phyloP scores from a whole-genome alignment of 1,284 basidiomycete genomes.

The Cryptococcus sp. region DNA sequence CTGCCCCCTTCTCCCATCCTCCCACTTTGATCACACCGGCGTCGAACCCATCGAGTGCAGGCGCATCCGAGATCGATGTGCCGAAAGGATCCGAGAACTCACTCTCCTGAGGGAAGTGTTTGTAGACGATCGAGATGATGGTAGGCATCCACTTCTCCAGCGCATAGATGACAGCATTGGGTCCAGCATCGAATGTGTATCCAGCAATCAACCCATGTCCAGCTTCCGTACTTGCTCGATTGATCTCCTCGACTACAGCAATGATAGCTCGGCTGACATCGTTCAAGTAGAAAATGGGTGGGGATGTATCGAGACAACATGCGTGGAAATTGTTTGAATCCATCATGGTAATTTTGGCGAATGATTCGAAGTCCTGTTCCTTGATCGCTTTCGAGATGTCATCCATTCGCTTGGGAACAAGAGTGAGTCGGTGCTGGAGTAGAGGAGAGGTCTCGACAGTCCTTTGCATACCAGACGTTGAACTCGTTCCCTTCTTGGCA shows the following conservation, averaged over 20 bases:
- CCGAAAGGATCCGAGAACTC: slow-evolving; percentile 71
- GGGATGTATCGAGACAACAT: slow-evolving; percentile 90
- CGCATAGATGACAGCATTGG: slow-evolving; percentile 97
- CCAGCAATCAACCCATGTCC: slow-evolving; percentile 73
- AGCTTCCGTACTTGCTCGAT: slow-evolving; percentile 66
- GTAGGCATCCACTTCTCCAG: slow-evolving; percentile 69
- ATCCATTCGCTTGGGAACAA: slow-evolving; percentile 86
- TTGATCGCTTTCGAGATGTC: slow-evolving; percentile 76
- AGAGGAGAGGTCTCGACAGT: slow-evolving; percentile 89
- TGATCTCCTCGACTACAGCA: slow-evolving; percentile 84
- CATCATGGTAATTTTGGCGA: slow-evolving; percentile 88
- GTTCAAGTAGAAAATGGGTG: slow-evolving; percentile 99
- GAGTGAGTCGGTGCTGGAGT: slow-evolving; percentile 82
- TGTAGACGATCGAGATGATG: slow-evolving; percentile 68
- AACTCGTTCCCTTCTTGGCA: slow-evolving; percentile 93
- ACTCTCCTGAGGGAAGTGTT: slow-evolving; percentile 76
- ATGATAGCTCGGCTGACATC: slow-evolving; percentile 87
- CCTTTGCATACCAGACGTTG: slow-evolving; percentile 94
- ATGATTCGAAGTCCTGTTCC: slow-evolving; percentile 76
- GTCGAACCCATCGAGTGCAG: slow-evolving; percentile 69
- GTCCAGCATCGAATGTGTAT: slow-evolving; percentile 97
- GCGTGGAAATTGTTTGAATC: slow-evolving; percentile 99
- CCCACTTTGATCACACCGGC: slow-evolving; percentile 60
- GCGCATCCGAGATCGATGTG: slow-evolving; percentile 51
- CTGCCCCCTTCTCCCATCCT: slow-evolving; percentile 66